These are phyloP conservation scores for Alternaria hordeiaustralica DNA, from an alignment of 2,329 filamentous ascomycete genomes.

Conservation along the genomic window DNA sequence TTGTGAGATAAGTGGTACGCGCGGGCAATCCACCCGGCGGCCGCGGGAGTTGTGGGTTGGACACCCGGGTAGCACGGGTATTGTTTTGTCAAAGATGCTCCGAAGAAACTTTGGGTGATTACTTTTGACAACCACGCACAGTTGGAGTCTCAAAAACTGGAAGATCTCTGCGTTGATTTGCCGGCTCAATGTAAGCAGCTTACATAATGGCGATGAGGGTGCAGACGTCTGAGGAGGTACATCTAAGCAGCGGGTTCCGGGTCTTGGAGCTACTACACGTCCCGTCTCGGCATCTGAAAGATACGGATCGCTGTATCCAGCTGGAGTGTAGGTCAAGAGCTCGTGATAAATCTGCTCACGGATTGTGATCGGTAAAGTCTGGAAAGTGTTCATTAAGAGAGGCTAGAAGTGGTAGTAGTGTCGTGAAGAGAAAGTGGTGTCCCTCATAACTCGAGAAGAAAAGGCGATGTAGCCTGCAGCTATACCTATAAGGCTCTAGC, in stretches of 20 bases:
- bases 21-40: background rate
- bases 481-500: slow-evolving; percentile 36
- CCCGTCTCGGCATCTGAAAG: background rate
- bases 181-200: slow-evolving; percentile 2
- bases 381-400: background rate
- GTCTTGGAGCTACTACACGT: background rate
- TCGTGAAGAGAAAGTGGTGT: background rate
- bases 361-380: slow-evolving; percentile 1
- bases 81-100: background rate
- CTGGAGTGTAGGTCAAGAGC: slow-evolving; percentile 1
- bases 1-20: slow-evolving; percentile 6
- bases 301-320: background rate
- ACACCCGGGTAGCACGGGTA: background rate
- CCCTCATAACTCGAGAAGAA: background rate
- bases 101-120: background rate
- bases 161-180: slow-evolving; percentile 4
- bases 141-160: background rate
- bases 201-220: slow-evolving; percentile 6
- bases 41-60: background rate
- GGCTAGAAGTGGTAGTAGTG: background rate
- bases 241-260: background rate
- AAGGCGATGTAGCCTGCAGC: background rate
- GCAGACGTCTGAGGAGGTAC: background rate
- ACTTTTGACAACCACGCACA: slow-evolving; percentile 8
- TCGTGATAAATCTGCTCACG: slow-evolving; percentile 8